Base-by-base conservation (phyloP, 306 rosid genomes). In the Cucumis melo region DNA sequence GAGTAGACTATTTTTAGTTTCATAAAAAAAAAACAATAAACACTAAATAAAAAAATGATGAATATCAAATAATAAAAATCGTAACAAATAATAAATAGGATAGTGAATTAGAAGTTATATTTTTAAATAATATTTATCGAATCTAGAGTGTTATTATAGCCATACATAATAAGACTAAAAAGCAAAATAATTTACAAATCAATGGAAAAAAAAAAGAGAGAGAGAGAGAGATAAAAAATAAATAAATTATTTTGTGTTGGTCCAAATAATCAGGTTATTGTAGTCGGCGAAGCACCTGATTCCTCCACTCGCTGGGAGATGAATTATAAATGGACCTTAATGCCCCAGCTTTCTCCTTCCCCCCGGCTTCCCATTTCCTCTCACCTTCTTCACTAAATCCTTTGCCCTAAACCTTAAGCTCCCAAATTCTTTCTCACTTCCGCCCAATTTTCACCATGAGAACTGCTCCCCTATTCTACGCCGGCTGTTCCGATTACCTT, bases 391-490 rank as follows among this genome's bases (percentile, higher is more conserved):
- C 17, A 3, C 8, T 44, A 1, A 2, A 23, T 6, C 59, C 15
- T 48, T 9, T 17, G 50, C 72, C 72, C 27, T 17, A 38, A 38
- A 38, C 58, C 76, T 29, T 7, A 27, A 16, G 59, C 76, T 48
- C 24, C 41, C 59, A 3, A 17, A 24, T 48, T 36, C 10, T 16
- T 42, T 1, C 50, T 64, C 77, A 12, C 6, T 17, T 73, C 57
- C 77, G 77, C 32, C 77, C 7, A 54, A 8, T 23, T 50, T 72
- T 9, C 20, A 27, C 6, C 20, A 83, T 80, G 90, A 83, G 84
- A 82, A 85, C 87, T 0, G 83, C 78, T 77, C 83, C 88, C 82
- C 85, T 90, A n/a, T 86, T 86, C 44, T 83, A 63, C 81, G 83
- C 80, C 60, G 87, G 82, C 34, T 66, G 41, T 34, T 90, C 87